Conservation (phyloP, 305 asterid species). For the Ilex paraguariensis region DNA sequence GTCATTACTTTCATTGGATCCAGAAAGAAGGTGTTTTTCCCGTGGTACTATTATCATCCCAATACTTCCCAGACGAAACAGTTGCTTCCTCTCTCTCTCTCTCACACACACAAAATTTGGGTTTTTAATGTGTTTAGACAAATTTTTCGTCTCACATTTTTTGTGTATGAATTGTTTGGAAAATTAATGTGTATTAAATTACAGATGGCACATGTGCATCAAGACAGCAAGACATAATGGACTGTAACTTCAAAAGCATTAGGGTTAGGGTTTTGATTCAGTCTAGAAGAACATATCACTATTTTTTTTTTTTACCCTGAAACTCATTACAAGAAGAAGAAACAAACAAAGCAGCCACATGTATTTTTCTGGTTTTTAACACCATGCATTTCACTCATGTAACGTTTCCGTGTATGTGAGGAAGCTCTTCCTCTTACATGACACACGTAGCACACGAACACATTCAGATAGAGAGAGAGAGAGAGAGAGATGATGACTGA, state of each 20-base stretch:
- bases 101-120: background rate
- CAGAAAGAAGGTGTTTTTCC: slow-evolving; percentile 12
- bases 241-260: background rate
- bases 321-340: too few species aligned
- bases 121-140: too few species aligned
- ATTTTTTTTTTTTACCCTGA: background rate
- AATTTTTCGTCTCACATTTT: background rate
- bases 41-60: slow-evolving; percentile 12
- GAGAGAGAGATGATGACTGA: background rate
- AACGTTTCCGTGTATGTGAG: background rate
- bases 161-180: background rate
- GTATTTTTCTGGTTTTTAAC: too few species aligned
- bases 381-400: background rate
- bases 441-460: too few species aligned
- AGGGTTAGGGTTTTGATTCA: slow-evolving; percentile 21
- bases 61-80: slow-evolving; percentile 3
- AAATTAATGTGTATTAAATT: too few species aligned
- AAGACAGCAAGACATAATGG: too few species aligned
- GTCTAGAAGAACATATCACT: too few species aligned
- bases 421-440: background rate
- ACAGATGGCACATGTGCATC: too few species aligned
- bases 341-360: too few species aligned
- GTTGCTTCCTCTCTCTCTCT: slow-evolving; percentile 2
- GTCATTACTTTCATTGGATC: slow-evolving; percentile 9
- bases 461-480: background rate